A percentile compares a stretch with the other conserved stretches of the same genome.
Conservation (phyloP, 2,329 filamentous ascomycete genomes). For the Onygenales sp. region DNA sequence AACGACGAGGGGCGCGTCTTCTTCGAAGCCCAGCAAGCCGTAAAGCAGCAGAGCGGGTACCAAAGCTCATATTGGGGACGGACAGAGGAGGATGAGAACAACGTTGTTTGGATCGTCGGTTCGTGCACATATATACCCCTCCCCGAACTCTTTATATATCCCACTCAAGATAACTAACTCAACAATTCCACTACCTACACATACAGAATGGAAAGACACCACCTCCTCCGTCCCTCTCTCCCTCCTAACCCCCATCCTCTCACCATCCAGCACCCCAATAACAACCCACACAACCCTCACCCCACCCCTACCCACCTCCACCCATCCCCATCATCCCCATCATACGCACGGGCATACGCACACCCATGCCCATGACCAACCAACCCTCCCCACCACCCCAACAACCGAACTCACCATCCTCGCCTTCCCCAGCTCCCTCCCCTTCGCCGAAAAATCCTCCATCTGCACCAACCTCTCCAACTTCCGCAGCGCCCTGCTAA, state of each 20-base stretch:
- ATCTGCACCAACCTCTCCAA: constrained; percentile 25
- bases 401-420: constrained; percentile 42
- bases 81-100: constrained; percentile 24
- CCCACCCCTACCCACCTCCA: constrained; percentile 18
- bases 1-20: constrained; percentile 24
- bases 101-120: constrained; percentile 31
- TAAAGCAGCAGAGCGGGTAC: constrained; percentile 26
- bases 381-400: constrained; percentile 31
- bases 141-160: neutral
- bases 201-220: constrained; percentile 1
- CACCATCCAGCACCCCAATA: neutral
- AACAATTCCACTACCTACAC: neutral
- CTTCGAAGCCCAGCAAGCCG: constrained; percentile 18
- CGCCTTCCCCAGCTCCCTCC: constrained; percentile 31
- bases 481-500: constrained; percentile 26
- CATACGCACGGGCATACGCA: constrained; percentile 11
- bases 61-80: constrained; percentile 28
- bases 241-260: neutral
- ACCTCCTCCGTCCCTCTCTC: neutral
- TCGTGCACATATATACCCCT: constrained; percentile 5
- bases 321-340: constrained; percentile 17
- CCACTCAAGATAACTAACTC: neutral
- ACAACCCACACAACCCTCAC: constrained; percentile 16
- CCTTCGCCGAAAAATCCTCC: constrained; percentile 18
- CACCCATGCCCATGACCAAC: constrained; percentile 13